phyloP scores from a whole-genome alignment of 768 basidiomycete genomes.

The Naganishia vaughanmartiniae region DNA sequence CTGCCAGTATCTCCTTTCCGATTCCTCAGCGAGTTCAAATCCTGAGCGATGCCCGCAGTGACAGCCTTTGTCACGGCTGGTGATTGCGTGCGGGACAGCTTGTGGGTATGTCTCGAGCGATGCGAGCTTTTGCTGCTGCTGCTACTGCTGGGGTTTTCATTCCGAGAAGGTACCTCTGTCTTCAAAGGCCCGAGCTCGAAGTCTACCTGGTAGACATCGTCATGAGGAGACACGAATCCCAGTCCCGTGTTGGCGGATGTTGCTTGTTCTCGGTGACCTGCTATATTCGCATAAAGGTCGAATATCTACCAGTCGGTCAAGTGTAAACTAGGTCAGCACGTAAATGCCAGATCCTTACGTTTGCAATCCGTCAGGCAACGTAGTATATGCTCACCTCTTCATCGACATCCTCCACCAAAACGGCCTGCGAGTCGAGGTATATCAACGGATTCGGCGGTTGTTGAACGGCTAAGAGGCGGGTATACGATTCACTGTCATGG shows the following conservation, averaged over 20 bases:
- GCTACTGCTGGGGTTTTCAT: not conserved
- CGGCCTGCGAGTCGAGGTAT: slow-evolving; percentile 33
- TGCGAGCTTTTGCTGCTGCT: not conserved
- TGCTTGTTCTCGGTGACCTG: slow-evolving; percentile 29
- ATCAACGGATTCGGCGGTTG: slow-evolving; percentile 32
- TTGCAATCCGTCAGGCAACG: not conserved
- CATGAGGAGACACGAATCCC: slow-evolving; percentile 39
- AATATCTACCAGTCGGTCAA: slow-evolving; percentile 36
- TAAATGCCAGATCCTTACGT: not conserved
- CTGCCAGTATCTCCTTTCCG: slow-evolving; percentile 51
- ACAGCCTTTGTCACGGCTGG: slow-evolving; percentile 24
- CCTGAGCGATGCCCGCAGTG: slow-evolving; percentile 41
- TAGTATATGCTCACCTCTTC: slow-evolving; percentile 41
- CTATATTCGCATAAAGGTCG: slow-evolving; percentile 46
- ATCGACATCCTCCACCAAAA: slow-evolving; percentile 43
- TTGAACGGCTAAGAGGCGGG: not conserved
- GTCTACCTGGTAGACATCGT: slow-evolving; percentile 36
- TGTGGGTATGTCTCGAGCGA: not conserved
- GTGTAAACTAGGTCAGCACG: not conserved
- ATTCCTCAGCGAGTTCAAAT: slow-evolving; percentile 42
- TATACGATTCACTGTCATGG: not conserved
- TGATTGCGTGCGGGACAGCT: not conserved
- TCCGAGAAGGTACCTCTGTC: not conserved
- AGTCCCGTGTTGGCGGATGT: slow-evolving; percentile 35
- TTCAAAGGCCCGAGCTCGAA: slow-evolving; percentile 32